These are phyloP conservation scores for Lactarius sanguifluus DNA, from an alignment of 768 basidiomycete genomes.

Conservation along the genomic window DNA sequence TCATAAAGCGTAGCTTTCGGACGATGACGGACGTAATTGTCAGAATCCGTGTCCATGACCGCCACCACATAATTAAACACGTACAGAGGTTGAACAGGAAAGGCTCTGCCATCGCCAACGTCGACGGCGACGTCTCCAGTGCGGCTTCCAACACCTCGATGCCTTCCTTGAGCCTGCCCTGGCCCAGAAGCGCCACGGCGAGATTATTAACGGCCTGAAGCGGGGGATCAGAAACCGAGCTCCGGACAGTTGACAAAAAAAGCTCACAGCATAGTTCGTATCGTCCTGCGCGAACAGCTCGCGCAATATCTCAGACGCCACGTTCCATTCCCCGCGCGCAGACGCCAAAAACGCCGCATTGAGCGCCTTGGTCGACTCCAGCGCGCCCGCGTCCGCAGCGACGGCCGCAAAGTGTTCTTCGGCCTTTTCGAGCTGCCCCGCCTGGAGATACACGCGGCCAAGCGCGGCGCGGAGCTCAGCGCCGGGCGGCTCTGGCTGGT, in stretches of 20 bases:
- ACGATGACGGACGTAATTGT: not conserved
- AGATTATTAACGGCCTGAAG: slow-evolving; percentile 73
- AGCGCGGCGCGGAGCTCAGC: slow-evolving; percentile 61
- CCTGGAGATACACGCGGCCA: slow-evolving; percentile 72
- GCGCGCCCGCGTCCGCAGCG: slow-evolving; percentile 44
- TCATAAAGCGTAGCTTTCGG: slow-evolving; percentile 76
- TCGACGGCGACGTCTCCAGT: slow-evolving; percentile 62
- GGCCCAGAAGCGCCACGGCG: slow-evolving; percentile 65
- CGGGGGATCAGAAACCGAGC: not conserved
- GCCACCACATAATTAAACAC: slow-evolving; percentile 29
- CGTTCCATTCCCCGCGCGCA: slow-evolving; percentile 69
- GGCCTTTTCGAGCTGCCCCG: slow-evolving; percentile 63
- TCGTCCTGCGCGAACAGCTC: slow-evolving; percentile 49
- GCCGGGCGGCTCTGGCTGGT: slow-evolving; percentile 41
- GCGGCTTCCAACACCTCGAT: slow-evolving; percentile 68
- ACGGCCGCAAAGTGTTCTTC: slow-evolving; percentile 56
- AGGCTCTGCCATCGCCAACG: slow-evolving; percentile 74
- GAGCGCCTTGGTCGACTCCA: slow-evolving; percentile 48
- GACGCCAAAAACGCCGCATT: slow-evolving; percentile 65
- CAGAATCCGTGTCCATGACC: not conserved
- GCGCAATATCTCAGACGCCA: slow-evolving; percentile 48
- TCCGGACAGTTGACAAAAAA: no score
- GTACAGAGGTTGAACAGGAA: slow-evolving; percentile 83
- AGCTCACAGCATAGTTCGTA: slow-evolving; percentile 7
- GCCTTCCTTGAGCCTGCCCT: slow-evolving; percentile 74